These are phyloP conservation scores for Podaxis rugospora DNA, from an alignment of 768 basidiomycete genomes.

Conservation along the genomic window DNA sequence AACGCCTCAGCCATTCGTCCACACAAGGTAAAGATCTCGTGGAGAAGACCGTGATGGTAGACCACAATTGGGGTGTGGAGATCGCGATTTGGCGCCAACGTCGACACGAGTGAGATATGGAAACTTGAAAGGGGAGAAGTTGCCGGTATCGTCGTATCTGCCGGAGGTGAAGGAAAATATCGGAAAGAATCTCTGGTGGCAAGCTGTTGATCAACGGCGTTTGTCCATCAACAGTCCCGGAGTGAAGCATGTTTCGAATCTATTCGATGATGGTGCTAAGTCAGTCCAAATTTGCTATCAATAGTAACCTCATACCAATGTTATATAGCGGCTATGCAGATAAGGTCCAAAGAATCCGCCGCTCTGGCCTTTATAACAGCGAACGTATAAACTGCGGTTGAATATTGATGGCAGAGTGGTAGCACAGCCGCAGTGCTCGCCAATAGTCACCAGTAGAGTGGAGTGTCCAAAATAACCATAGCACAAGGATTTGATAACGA, in stretches of 20 bases:
- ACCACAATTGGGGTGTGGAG: constrained; percentile 35
- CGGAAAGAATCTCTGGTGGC: constrained; percentile 27
- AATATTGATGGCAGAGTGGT: no score
- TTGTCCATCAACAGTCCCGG: not conserved
- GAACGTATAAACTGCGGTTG: no score
- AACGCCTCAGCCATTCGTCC: constrained; percentile 11
- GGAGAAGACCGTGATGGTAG: constrained; percentile 18
- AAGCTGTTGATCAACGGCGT: constrained; percentile 15
- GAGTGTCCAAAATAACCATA: no score
- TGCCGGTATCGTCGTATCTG: constrained; percentile 19
- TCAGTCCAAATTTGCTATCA: not conserved
- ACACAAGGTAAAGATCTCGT: not conserved
- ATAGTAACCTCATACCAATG: not conserved
- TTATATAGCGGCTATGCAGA: not conserved
- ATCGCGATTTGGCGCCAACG: constrained; percentile 36
- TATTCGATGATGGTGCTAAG: not conserved
- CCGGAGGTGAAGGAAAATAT: constrained; percentile 22
- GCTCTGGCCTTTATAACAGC: no score
- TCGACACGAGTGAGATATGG: constrained; percentile 36
- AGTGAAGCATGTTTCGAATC: not conserved
- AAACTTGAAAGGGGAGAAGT: constrained; percentile 29
- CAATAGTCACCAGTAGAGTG: no score
- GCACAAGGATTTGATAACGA: no score
- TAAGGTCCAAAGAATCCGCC: not conserved
- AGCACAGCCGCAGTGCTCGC: no score